Base-by-base conservation (phyloP, 2,329 filamentous ascomycete genomes). In the Lecanoromycetidae sp. region DNA sequence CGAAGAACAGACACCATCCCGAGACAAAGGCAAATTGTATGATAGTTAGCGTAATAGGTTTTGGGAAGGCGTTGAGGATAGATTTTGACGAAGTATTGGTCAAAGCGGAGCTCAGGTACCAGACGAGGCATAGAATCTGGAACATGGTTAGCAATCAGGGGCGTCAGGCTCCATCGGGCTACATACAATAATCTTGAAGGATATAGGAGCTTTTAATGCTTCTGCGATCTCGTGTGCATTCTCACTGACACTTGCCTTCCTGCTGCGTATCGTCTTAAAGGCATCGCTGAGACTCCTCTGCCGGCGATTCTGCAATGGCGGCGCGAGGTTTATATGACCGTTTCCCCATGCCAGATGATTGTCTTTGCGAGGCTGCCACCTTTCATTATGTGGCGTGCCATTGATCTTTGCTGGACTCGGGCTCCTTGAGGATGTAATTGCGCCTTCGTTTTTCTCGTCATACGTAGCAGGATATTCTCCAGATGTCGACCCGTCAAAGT, bases 71-170 rank as follows among this genome's bases (percentile, higher is more conserved):
- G 56, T 87, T 95, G 52, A 96, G 73, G 60, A 98, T 98, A 15
- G 90, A 85, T 68, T 98, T 98, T 44, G 91, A 95, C 20, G 91
- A 96, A 2, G 91, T 95, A 63, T 96, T 98, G 52, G 91, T 95
- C 57, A 96, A 71, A 53, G 93, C 91, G 35, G 90, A 96, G 20
- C 88, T 94, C 63, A 84, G 76, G 70, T 96, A 98, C 91, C 91
- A 96, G 60, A 90, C 68, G 49, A 88, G 69, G 66, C 90, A 96
- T 40, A 95, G 79, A 42, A 76, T 66, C 90, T 95, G 65, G 19
- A 10, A 13, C 10, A 10, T 5, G 12, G 10, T 37, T 22, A 42
- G 38, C 17, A 17, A 17, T 4, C 5, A 26, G n/a, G 25, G 2
- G n/a, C 5, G 2, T 30, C 13, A 5, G 9, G 8, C 25, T 27